Evolutionary conservation across 495 filamentous ascomycete species (phyloP).

Genomic region (Lophium mytilinum): DNA sequence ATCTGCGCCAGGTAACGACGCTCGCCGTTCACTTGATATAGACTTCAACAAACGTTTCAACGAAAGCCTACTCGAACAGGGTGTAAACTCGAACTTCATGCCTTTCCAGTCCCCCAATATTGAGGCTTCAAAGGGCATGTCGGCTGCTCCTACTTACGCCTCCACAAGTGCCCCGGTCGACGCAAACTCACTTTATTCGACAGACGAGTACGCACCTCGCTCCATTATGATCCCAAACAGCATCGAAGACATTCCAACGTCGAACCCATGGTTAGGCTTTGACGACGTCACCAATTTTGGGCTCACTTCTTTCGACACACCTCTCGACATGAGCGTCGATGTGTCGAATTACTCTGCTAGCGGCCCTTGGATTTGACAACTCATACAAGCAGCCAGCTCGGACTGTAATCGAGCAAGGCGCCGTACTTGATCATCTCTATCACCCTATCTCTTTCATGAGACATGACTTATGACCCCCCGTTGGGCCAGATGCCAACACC

Average conservation of each 20-base stretch:
- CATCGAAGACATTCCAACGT: conserved; percentile 11
- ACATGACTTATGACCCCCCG: conserved; percentile 23
- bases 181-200: not conserved
- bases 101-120: not conserved
- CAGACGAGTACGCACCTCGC: conserved; percentile 6
- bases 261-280: conserved; percentile 17
- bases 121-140: not conserved
- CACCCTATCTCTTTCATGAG: conserved; percentile 13
- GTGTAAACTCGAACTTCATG: not conserved
- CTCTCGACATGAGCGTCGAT: not conserved
- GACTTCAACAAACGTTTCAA: not conserved
- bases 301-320: not conserved
- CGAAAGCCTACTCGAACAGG: not conserved
- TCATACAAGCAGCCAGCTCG: not conserved
- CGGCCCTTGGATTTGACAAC: not conserved
- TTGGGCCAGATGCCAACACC: conserved; percentile 1
- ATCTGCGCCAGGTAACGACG: conserved; percentile 3
- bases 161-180: not conserved
- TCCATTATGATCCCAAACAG: conserved; percentile 17
- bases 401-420: not conserved
- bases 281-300: not conserved
- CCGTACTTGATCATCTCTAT: too few species aligned
- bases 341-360: not conserved
- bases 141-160: not conserved
- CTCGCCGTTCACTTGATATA: conserved; percentile 6